Conservation (phyloP, 306 rosid species). For the Clitoria ternatea region DNA sequence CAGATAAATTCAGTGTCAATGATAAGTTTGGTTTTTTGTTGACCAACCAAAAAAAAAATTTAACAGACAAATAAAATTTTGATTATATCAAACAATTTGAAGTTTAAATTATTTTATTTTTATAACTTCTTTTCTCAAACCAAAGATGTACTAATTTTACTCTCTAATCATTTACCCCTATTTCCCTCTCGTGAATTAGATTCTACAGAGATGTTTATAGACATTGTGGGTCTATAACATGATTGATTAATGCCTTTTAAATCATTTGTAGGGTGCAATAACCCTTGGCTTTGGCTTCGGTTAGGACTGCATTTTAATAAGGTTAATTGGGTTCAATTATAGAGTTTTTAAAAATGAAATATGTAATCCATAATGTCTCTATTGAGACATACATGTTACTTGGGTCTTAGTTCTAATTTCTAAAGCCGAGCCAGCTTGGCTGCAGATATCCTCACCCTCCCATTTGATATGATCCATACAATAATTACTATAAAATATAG, state of each 20-base stretch:
- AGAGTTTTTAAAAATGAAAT: not conserved
- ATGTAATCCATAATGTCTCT: not conserved
- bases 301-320: not conserved
- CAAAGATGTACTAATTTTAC: too few relatives aligned
- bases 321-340: constrained; percentile 6
- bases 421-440: constrained; percentile 22
- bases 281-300: not conserved
- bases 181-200: not conserved
- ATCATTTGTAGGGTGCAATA: not conserved
- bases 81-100: too few relatives aligned
- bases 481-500: constrained; percentile 8
- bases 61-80: too few relatives aligned
- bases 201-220: not conserved
- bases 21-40: too few relatives aligned
- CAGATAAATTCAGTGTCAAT: too few relatives aligned
- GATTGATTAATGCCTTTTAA: not conserved
- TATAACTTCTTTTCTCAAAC: too few relatives aligned
- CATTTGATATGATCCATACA: constrained; percentile 1
- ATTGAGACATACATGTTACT: not conserved
- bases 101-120: too few relatives aligned
- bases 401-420: not conserved
- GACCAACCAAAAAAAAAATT: too few relatives aligned
- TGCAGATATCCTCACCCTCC: not conserved
- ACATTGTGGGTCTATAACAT: not conserved
- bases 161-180: too few relatives aligned